Base-by-base conservation (phyloP, 257 asterid species). In the Sherardia arvensis region DNA sequence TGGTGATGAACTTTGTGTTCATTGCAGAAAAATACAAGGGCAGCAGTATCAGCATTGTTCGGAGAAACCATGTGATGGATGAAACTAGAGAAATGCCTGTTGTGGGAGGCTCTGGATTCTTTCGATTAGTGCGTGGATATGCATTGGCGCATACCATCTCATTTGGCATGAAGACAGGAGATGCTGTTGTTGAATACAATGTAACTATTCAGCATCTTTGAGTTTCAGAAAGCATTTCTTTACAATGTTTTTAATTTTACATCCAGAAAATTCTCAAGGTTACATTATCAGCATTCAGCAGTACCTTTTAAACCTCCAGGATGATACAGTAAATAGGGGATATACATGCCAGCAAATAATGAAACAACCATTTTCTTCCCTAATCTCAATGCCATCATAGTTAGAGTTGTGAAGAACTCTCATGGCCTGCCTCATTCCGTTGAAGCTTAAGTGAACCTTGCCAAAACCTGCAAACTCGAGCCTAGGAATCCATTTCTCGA, bases 261-360 rank as follows among this genome's bases (percentile, higher is more conserved):
- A 40, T 14, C 49, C 18, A 40, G n/a, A n/a, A n/a, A n/a, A n/a
- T n/a, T n/a, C n/a, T n/a, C n/a, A n/a, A 34, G 14, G 4, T 45
- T 25, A 8, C 57, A 49, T 29, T 12, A 36, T 8, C n/a, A 8
- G 40, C 70, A 60, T 73, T 71, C n/a, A 73, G 6, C 66, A 69
- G 27, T 61, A 64, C 78, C 81, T 83, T 45, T 73, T 73, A 64
- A 71, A 78, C 62, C 90, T 78, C 95, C 95, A 85, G 0, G 87
- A 87, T 0, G 95, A 85, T 47, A 81, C 87, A 2, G 93, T 76
- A 66, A 81, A 87, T 34, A 87, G 88, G 1, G 93, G 84, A 47
- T 78, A 84, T 66, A 83, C 82, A 25, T 87, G 95, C 95, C 95
- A 87, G 65, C 88, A 85, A 40, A 87, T 85, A 1, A 85, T 47